Evolutionary conservation across 352 stramenopile species (phyloP).

Genomic region (Phytopythium sindhum): DNA sequence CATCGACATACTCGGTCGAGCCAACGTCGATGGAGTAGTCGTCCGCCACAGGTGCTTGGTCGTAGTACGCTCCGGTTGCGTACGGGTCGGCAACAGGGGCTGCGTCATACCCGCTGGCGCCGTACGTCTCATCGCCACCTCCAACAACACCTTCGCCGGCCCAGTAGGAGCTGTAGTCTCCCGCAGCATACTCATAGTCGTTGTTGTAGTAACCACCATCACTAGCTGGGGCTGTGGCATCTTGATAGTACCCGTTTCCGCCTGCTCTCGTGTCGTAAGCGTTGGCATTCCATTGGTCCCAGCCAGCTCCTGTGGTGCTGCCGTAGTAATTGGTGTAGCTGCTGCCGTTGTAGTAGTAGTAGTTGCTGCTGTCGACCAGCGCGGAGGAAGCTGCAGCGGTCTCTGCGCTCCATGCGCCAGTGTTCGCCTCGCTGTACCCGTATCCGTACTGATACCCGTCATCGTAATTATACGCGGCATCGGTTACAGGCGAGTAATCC

Average conservation of each 20-base stretch:
- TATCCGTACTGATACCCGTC: conserved; percentile 15
- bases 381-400: not conserved
- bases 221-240: not conserved
- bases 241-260: not conserved
- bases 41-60: not conserved
- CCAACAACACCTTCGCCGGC: not conserved
- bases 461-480: not conserved
- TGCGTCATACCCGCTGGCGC: not conserved
- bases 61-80: not conserved
- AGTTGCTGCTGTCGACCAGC: conserved; percentile 3
- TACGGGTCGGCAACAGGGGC: not conserved
- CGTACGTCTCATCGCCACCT: not conserved
- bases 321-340: conserved; percentile 13
- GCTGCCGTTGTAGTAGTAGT: conserved; percentile 11
- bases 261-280: not conserved
- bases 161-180: not conserved
- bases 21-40: conserved; percentile 13
- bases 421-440: conserved; percentile 1
- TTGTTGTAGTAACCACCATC: not conserved
- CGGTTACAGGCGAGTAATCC: not conserved
- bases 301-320: not conserved
- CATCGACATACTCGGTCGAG: not conserved
- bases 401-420: not conserved
- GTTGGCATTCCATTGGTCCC: conserved; percentile 8
- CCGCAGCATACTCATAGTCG: not conserved